Conservation (phyloP, 805 yeast species). For the Candida xyloterini region DNA sequence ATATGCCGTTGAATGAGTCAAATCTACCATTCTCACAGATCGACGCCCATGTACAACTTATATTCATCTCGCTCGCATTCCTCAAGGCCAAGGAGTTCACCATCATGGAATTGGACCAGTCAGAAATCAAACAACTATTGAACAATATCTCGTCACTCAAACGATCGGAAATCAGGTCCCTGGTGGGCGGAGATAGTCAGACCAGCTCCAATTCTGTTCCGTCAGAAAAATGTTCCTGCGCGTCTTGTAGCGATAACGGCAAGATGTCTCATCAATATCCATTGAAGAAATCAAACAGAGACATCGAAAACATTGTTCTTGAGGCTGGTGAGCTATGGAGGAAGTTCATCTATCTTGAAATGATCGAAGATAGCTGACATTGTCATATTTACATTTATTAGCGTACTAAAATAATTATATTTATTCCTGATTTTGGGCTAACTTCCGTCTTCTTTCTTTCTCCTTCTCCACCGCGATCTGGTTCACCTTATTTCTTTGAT, state of each 20-base stretch:
- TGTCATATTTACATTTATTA: not conserved
- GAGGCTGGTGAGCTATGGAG: conserved; percentile 91
- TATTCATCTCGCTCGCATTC: conserved; percentile 74
- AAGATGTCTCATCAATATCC: conserved; percentile 11
- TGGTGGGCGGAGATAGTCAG: conserved; percentile 22
- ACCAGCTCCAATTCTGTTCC: not conserved
- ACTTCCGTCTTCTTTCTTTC: conserved; percentile 26
- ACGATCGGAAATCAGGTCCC: conserved; percentile 29
- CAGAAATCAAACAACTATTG: conserved; percentile 79
- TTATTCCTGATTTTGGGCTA: conserved; percentile 8
- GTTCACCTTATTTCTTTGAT: conserved; percentile 20
- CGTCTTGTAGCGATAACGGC: conserved; percentile 4
- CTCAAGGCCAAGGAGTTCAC: conserved; percentile 76
- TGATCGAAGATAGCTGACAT: conserved; percentile 39
- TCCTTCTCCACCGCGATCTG: conserved; percentile 31
- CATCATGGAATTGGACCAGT: conserved; percentile 82
- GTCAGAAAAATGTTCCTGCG: not conserved
- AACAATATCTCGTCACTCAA: conserved; percentile 50
- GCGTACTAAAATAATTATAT: conserved; percentile 2
- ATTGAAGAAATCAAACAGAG: conserved; percentile 35
- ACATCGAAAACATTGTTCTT: conserved; percentile 67
- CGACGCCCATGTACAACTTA: conserved; percentile 72
- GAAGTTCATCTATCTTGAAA: conserved; percentile 68
- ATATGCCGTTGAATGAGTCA: conserved; percentile 13
- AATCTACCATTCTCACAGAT: conserved; percentile 54